These are phyloP conservation scores for Thamnidium elegans DNA, from an alignment of 192 early-diverging fungal genomes.

Conservation along the genomic window DNA sequence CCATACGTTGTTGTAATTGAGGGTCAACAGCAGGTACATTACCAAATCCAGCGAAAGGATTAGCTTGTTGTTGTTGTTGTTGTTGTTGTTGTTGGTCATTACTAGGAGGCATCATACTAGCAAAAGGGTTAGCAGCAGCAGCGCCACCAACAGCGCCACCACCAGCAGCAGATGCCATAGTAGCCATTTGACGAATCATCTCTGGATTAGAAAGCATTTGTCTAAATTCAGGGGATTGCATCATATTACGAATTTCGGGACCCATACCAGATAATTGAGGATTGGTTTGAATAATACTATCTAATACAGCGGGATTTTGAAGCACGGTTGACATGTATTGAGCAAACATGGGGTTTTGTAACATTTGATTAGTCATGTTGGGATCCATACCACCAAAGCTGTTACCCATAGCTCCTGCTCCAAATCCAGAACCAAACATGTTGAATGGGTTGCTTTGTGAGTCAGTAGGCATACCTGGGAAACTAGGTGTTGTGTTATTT, in stretches of 20 bases:
- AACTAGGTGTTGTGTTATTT: conserved; percentile 43
- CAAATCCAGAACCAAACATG: conserved; percentile 51
- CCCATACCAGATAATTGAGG: conserved; percentile 79
- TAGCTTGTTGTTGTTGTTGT: conserved; percentile 32
- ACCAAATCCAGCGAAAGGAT: conserved; percentile 46
- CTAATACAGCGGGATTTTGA: conserved; percentile 83
- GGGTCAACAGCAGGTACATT: conserved; percentile 30
- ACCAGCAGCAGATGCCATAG: conserved; percentile 50
- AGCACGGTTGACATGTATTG: conserved; percentile 79
- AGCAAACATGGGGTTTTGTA: conserved; percentile 82
- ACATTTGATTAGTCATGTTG: conserved; percentile 63
- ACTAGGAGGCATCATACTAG: conserved; percentile 33
- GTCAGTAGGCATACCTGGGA: conserved; percentile 33
- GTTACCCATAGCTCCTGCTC: conserved; percentile 63
- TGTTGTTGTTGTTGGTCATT: conserved; percentile 23
- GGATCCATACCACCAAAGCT: conserved; percentile 62
- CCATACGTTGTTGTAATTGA: conserved; percentile 39
- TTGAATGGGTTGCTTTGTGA: conserved; percentile 47
- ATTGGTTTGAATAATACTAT: conserved; percentile 79
- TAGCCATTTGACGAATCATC: conserved; percentile 66
- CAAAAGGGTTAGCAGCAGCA: conserved; percentile 15
- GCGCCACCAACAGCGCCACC: neutral
- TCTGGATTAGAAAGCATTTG: conserved; percentile 88
- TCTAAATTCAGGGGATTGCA: conserved; percentile 73
- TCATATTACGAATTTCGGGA: conserved; percentile 83